These are phyloP conservation scores for Kuraishia capsulata DNA, from an alignment of 805 yeast species.

Conservation along the genomic window DNA sequence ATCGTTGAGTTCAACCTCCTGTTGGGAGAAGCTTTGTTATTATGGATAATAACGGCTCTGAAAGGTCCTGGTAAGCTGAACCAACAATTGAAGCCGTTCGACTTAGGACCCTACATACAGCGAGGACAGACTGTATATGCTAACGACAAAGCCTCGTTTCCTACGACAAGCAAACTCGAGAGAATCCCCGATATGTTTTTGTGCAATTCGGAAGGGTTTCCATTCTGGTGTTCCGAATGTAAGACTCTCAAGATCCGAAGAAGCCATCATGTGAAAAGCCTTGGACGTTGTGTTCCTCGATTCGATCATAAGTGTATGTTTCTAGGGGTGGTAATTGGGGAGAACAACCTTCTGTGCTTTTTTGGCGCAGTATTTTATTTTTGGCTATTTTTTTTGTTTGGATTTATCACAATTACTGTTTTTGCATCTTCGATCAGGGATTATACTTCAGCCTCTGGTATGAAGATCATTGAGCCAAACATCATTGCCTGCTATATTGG, in stretches of 20 bases:
- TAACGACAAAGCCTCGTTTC: constrained; percentile 2
- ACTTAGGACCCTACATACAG: constrained; percentile 7
- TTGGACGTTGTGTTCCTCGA: constrained; percentile 51
- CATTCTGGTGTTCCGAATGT: constrained; percentile 68
- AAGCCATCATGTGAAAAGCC: constrained; percentile 57
- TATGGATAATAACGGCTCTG: constrained; percentile 36
- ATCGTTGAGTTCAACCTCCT: constrained; percentile 20
- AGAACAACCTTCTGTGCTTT: constrained; percentile 52
- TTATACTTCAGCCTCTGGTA: constrained; percentile 14
- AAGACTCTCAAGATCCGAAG: constrained; percentile 57
- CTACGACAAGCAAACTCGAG: constrained; percentile 11
- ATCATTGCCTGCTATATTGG: constrained; percentile 37
- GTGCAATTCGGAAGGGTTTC: constrained; percentile 68
- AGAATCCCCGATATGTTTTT: constrained; percentile 50
- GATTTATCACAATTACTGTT: constrained; percentile 27
- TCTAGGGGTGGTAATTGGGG: constrained; percentile 68
- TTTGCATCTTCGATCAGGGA: constrained; percentile 19
- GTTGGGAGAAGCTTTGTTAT: constrained; percentile 12
- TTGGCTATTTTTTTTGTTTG: constrained; percentile 25
- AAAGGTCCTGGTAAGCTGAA: constrained; percentile 54
- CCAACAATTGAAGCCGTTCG: constrained; percentile 25
- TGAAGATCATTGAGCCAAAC: constrained; percentile 31
- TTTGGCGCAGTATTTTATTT: constrained; percentile 37
- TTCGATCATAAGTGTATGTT: constrained; percentile 84
- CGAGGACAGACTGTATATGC: not conserved